Base-by-base conservation (phyloP, 148 eudicot species). In the Arctostaphylos glauca region DNA sequence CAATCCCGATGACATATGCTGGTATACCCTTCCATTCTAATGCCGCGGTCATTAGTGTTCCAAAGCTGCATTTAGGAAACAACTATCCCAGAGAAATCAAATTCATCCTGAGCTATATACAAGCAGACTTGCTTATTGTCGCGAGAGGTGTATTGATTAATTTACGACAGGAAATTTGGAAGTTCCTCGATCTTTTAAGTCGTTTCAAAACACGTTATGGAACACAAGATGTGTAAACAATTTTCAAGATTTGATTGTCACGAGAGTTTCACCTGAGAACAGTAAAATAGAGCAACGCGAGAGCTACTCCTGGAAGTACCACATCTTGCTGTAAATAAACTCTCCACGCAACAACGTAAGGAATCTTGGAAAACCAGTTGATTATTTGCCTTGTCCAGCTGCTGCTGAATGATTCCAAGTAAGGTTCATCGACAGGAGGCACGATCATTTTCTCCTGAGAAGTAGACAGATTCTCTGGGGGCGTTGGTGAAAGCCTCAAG, bases 1-100 rank as follows among this genome's bases (percentile, higher is more conserved):
- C 98, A 55, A 90, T 90, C 55, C 93, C 95, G 56, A 96, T 96
- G 3, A 92, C 82, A 81, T 91, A 96, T 70, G 96, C 96, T 9
- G 98, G 92, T 78, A 92, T 91, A 4, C 98, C 98, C 79, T 96
- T 83, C 95, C 94, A 96, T 85, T 96, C 94, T 86, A 96, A 82
- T 48, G 91, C 83, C 74, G 98, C 98, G 10, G 98, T 96, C 98
- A 96, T 96, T 81, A 96, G 86, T 70, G 95, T 88, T 66, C 98
- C 98, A 84, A 96, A 96, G 88, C 98, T 95, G 90, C 84, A 80
- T 31, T 31, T 31, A 31, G 38, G 38, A 62, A 80, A 80, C 76
- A 72, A 60, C 12, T 46, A 60, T 12, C 18, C 15, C 14, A 18
- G 72, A 60, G 81, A 79, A 46, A 4, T 59, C 21, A 9, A 59